Evolutionary conservation across 495 filamentous ascomycete species (phyloP), one percentile per base, ranked within the genome.

Genomic region (Clohesyomyces aquaticus): DNA sequence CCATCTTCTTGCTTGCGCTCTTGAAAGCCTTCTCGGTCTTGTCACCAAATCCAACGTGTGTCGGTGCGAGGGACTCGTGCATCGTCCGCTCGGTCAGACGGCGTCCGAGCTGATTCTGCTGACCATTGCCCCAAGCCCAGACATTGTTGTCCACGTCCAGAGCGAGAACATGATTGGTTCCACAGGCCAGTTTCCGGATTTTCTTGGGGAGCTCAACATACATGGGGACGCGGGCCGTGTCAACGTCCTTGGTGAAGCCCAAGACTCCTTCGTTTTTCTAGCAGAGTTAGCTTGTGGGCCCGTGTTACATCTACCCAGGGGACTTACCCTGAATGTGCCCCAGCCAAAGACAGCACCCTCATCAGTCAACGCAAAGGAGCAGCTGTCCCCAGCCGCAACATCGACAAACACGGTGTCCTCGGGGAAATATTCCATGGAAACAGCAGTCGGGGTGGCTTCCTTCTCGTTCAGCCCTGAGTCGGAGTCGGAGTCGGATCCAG

Each of bases 31-130:
- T 47, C 51, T 58, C 62, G 14, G 54, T 46, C 21, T 45, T 57
- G 19, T 57, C 54, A 25, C 42, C 29, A 41, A 90, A 78, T 23
- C 86, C 87, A 63, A 96, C 83, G 66, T 87, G 84, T 18, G 82
- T 82, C 16, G 91, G 91, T 49, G 80, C 78, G 18, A 94, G 81
- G 3, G 85, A 85, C 23, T 83, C 81, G 53, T 73, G 69, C 6
- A 80, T 77, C 42, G 82, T 86, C 54, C 87, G 84, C 72, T 87
- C 82, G 3, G 87, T 80, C 18, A 88, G 75, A 45, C 83, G 81
- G 47, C 88, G 87, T 11, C 86, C 89, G n/a, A 93, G 86, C 73
- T 91, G 89, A 71, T 81, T 80, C 66, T 90, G 87, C 61, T 91
- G 85, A 51, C 87, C 88, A 61, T 81, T 80, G 51, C 89, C 89